These are phyloP conservation scores for Haberlea rhodopensis DNA, from an alignment of 257 asterid genomes.

Conservation along the genomic window DNA sequence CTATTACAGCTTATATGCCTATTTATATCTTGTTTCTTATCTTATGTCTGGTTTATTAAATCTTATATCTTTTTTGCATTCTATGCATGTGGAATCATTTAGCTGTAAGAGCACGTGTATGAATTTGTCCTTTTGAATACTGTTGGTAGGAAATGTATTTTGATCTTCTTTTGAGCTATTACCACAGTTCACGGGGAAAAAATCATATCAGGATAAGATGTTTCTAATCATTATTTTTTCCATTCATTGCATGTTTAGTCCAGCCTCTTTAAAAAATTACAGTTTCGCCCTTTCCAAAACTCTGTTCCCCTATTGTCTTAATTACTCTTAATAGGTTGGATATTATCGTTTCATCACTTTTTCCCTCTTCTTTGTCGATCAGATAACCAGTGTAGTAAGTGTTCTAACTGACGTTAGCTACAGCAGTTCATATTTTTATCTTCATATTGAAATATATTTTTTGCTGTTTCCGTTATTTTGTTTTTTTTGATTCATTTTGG, in stretches of 20 bases:
- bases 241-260: not conserved
- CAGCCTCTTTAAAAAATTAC: not conserved
- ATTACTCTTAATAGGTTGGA: not conserved
- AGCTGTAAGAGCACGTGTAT: not conserved
- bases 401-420: not conserved
- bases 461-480: not conserved
- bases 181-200: not conserved
- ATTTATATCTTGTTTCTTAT: constrained; percentile 16
- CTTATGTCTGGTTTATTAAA: constrained; percentile 14
- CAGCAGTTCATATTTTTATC: not conserved
- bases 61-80: not conserved
- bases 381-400: too few relatives aligned
- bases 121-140: not conserved
- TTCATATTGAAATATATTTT: not conserved
- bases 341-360: not conserved
- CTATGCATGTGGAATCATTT: too few relatives aligned
- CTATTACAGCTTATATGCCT: constrained; percentile 23
- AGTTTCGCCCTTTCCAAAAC: not conserved
- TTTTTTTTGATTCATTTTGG: not conserved
- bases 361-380: not conserved
- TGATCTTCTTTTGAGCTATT: not conserved
- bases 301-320: not conserved
- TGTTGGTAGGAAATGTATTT: not conserved
- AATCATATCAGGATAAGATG: not conserved
- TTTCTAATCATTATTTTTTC: not conserved